Base-by-base conservation (phyloP, 176 grass and related monocot species). In the Dactylis glomerata region DNA sequence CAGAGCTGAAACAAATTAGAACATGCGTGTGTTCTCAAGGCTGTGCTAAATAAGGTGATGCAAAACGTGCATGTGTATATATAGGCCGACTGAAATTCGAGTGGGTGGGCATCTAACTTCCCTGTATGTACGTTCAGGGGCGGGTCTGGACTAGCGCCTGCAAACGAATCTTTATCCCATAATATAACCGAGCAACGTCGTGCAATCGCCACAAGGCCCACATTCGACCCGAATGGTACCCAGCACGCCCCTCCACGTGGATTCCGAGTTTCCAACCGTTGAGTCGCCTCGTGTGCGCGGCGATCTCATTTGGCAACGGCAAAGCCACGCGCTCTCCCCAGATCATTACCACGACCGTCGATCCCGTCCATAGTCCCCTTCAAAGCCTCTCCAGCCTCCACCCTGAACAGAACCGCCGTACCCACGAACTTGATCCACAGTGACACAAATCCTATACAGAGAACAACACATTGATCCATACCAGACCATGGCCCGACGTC, bases 221-320 rank as follows among this genome's bases (percentile, higher is more conserved):
- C n/a, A n/a, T n/a, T n/a, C 7, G n/a, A 12, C 0, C n/a, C 8
- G n/a, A 58, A 64, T 64, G 61, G n/a, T n/a, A n/a, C 27, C 11
- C 2, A 36, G 5, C 13, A 30, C 15, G 28, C 11, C 10, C 11
- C 54, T 61, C 59, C 56, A 0, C 8, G 5, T 9, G 6, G 6
- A 66, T 34, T 66, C 63, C 63, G 30, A n/a, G n/a, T n/a, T n/a
- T n/a, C n/a, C n/a, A n/a, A 66, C 63, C 63, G 63, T 66, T 66
- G 63, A 6, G 30, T 65, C 6, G 15, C 62, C 62, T 9, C 62
- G 15, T 2, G 61, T 0, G 27, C 30, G 61, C 30, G 14, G n/a
- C n/a, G 26, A 13, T 30, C n/a, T 3, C 62, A 20, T 66, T 66
- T 1, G n/a, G n/a, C n/a, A n/a, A n/a, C n/a, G 30, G 16, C 28